phyloP scores from a whole-genome alignment of 2,329 filamentous ascomycete species.

The Claviceps humidiphila region DNA sequence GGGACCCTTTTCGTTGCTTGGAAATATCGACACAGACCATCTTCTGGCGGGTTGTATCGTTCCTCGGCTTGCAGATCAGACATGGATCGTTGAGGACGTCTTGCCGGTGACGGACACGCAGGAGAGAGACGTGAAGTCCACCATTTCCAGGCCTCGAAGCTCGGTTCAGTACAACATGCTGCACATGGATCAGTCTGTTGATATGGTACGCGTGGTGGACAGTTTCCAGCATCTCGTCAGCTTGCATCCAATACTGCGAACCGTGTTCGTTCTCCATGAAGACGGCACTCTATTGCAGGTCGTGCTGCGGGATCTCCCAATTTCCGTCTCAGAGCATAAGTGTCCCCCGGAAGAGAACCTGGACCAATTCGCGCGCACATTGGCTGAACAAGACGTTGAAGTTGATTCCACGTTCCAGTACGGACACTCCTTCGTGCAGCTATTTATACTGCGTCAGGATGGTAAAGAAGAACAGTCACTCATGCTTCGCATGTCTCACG shows the following conservation, averaged over 20 bases:
- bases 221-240: slow-evolving; percentile 43
- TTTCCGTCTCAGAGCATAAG: slow-evolving; percentile 21
- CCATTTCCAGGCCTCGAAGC: slow-evolving; percentile 43
- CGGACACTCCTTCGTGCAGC: slow-evolving; percentile 40
- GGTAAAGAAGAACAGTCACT: slow-evolving; percentile 16
- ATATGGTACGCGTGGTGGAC: slow-evolving; percentile 32
- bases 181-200: slow-evolving; percentile 39
- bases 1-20: slow-evolving; percentile 33
- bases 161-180: slow-evolving; percentile 53
- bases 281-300: slow-evolving; percentile 38
- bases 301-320: slow-evolving; percentile 39
- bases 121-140: slow-evolving; percentile 44
- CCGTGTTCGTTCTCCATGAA: slow-evolving; percentile 45
- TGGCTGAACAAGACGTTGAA: neutral
- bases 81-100: slow-evolving; percentile 40
- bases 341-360: slow-evolving; percentile 24
- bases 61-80: slow-evolving; percentile 35
- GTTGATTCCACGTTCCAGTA: slow-evolving; percentile 28
- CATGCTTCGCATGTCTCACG: neutral
- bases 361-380: slow-evolving; percentile 18
- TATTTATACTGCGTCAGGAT: slow-evolving; percentile 44
- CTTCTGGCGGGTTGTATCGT: slow-evolving; percentile 36
- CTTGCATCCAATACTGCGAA: slow-evolving; percentile 51
- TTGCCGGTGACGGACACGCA: slow-evolving; percentile 47
- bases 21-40: slow-evolving; percentile 22